Evolutionary conservation across 2,329 filamentous ascomycete species (phyloP).

Genomic region (Apiospora sp.): DNA sequence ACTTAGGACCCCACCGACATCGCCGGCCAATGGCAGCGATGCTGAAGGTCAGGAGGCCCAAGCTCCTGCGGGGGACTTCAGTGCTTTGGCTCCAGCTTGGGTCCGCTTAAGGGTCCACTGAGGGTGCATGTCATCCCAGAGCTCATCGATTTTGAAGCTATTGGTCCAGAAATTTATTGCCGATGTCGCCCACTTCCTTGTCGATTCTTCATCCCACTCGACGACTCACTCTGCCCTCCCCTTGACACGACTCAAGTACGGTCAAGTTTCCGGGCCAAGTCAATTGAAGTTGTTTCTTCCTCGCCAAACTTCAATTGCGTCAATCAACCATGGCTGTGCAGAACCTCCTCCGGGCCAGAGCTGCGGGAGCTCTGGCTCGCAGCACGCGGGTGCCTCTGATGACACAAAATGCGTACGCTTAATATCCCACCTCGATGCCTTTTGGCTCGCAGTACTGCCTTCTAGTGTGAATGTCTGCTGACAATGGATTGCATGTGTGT

Average conservation of each 20-base stretch:
- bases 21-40: neutral
- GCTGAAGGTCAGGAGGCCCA: slow-evolving; percentile 22
- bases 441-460: neutral
- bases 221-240: slow-evolving; percentile 1
- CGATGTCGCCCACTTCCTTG: slow-evolving; percentile 22
- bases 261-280: neutral
- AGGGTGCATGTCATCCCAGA: slow-evolving; percentile 7
- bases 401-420: slow-evolving; percentile 40
- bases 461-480: neutral
- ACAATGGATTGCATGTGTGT: slow-evolving; percentile 2
- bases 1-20: slow-evolving; percentile 6
- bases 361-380: slow-evolving; percentile 40
- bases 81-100: neutral
- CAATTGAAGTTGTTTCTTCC: slow-evolving; percentile 19
- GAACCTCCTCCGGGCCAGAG: slow-evolving; percentile 41
- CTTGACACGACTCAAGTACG: neutral
- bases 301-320: slow-evolving; percentile 19
- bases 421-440: neutral
- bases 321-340: slow-evolving; percentile 39
- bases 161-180: slow-evolving; percentile 22
- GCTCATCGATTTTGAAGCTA: slow-evolving; percentile 2
- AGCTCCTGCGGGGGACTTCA: slow-evolving; percentile 20
- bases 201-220: neutral
- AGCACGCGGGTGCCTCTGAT: slow-evolving; percentile 33
- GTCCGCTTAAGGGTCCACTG: neutral